phyloP scores from a whole-genome alignment of 768 basidiomycete genomes.

The Suillus cothurnatus region DNA sequence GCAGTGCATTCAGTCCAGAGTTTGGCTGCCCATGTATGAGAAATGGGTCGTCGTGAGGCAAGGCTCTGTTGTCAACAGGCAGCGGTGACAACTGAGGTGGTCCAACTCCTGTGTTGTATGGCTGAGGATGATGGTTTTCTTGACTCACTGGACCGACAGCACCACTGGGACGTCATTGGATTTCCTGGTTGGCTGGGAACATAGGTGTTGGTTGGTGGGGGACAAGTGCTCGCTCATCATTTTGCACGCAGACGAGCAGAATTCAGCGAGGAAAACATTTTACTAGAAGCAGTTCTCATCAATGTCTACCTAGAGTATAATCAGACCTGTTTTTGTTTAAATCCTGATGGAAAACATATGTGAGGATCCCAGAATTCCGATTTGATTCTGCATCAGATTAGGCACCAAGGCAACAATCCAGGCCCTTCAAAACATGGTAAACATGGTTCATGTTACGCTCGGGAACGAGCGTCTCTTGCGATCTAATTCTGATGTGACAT shows the following conservation, averaged over 20 bases:
- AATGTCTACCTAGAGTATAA: not conserved
- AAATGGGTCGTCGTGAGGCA: too few relatives aligned
- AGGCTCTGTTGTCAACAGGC: too few relatives aligned
- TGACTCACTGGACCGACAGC: too few relatives aligned
- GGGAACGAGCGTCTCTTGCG: not conserved
- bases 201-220: too few relatives aligned
- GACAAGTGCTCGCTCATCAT: not conserved
- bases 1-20: too few relatives aligned
- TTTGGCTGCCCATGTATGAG: too few relatives aligned
- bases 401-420: not conserved
- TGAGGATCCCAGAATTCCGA: not conserved
- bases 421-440: slow-evolving; percentile 12
- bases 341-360: not conserved
- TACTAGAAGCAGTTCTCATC: not conserved
- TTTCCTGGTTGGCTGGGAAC: too few relatives aligned
- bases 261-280: not conserved
- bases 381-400: not conserved
- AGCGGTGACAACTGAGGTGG: too few relatives aligned
- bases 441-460: slow-evolving; percentile 21
- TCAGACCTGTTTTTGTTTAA: not conserved
- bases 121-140: too few relatives aligned
- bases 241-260: not conserved
- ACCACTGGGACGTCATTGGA: too few relatives aligned
- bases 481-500: not conserved
- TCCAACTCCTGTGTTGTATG: too few relatives aligned